A percentile compares a stretch with the other conserved stretches of the same genome.
Evolutionary conservation across 2,329 filamentous ascomycete species (phyloP).

Genomic region (Pezicula carpinea): DNA sequence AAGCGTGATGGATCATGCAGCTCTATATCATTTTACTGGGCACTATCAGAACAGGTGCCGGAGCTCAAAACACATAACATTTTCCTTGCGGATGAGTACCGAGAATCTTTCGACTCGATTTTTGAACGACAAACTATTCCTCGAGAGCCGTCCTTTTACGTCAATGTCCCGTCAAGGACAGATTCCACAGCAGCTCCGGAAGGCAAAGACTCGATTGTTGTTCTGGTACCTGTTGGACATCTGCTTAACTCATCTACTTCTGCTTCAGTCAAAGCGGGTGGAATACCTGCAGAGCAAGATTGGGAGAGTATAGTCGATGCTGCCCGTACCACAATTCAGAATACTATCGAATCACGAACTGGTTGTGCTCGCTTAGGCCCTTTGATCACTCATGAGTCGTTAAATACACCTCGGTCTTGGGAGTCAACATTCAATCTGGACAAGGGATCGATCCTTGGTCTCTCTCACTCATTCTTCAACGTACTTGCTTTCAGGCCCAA

Average conservation of each 20-base stretch:
- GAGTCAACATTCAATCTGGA: constrained; percentile 67
- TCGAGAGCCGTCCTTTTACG: constrained; percentile 67
- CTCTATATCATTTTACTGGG: constrained; percentile 76
- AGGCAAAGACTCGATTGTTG: constrained; percentile 61
- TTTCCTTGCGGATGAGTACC: constrained; percentile 70
- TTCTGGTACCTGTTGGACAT: constrained; percentile 69
- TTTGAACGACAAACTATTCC: constrained; percentile 67
- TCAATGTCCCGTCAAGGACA: constrained; percentile 69
- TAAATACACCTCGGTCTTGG: constrained; percentile 66
- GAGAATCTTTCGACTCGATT: constrained; percentile 69
- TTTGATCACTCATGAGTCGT: constrained; percentile 45
- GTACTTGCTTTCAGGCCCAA: constrained; percentile 62
- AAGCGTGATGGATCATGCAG: constrained; percentile 60
- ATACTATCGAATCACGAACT: constrained; percentile 56
- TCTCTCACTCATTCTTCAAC: constrained; percentile 71
- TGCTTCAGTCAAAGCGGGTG: constrained; percentile 24
- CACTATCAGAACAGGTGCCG: constrained; percentile 53
- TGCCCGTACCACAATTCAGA: constrained; percentile 56
- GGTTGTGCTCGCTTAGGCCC: constrained; percentile 42
- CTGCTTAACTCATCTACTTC: constrained; percentile 44
- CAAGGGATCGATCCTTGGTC: constrained; percentile 67
- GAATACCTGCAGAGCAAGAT: constrained; percentile 41
- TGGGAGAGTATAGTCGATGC: constrained; percentile 56
- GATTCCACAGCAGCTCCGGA: constrained; percentile 63
- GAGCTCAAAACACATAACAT: constrained; percentile 70